These are phyloP conservation scores for Aspergillus versicolor DNA, from an alignment of 2,329 filamentous ascomycete species.

Conservation along the genomic window DNA sequence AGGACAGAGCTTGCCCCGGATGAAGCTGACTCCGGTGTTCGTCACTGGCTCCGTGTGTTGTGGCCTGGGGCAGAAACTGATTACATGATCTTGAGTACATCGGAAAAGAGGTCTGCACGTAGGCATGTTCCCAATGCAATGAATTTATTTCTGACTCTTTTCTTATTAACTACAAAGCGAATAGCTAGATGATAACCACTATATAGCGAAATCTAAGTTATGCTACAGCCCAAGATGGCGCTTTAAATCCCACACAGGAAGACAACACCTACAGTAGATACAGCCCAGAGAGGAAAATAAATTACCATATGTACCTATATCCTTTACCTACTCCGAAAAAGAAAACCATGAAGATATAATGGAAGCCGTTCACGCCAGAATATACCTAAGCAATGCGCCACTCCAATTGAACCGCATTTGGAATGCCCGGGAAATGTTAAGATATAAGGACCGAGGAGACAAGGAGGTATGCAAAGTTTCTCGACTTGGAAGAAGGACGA, in stretches of 20 bases:
- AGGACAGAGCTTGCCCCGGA: slow-evolving; percentile 8
- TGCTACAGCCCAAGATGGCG: background rate
- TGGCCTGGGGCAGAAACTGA: slow-evolving; percentile 28
- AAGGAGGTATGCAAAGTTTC: background rate
- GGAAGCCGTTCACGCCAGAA: background rate
- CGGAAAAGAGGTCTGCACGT: too few species aligned
- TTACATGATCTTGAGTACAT: background rate
- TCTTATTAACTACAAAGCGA: too few species aligned
- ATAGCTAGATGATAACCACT: background rate
- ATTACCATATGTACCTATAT: background rate
- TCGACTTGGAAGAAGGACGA: background rate
- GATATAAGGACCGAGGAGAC: background rate
- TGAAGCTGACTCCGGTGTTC: slow-evolving; percentile 13
- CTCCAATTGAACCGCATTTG: background rate
- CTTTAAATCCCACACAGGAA: background rate
- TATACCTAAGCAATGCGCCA: background rate
- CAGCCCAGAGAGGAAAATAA: background rate
- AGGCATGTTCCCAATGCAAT: too few species aligned
- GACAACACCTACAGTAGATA: background rate
- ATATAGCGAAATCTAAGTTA: background rate
- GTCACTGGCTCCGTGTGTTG: background rate
- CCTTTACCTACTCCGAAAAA: background rate
- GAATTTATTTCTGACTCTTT: too few species aligned
- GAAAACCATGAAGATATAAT: background rate
- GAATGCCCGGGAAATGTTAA: background rate